A percentile compares a stretch with the other conserved stretches of the same genome.
Evolutionary conservation across 768 basidiomycete species (phyloP).

Genomic region (Cubamyces lactineus): DNA sequence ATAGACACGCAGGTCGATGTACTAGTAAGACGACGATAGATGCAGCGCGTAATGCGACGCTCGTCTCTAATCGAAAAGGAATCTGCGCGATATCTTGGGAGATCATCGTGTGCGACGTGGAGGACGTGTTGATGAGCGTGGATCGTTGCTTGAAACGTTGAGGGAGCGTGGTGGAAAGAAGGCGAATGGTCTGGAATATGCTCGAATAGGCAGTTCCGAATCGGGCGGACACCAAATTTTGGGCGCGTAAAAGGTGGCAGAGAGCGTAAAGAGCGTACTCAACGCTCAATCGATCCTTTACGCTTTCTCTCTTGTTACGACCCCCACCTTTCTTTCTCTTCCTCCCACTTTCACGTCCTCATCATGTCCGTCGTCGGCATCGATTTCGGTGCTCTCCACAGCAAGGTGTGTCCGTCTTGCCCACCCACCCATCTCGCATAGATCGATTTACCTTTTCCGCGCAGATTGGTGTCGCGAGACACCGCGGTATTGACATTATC

Average conservation of each 20-base stretch:
- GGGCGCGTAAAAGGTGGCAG: slow-evolving; percentile 35
- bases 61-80: not conserved
- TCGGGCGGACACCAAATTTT: slow-evolving; percentile 32
- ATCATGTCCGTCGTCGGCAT: slow-evolving; percentile 93
- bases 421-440: slow-evolving; percentile 4
- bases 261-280: slow-evolving; percentile 2
- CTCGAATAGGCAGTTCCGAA: slow-evolving; percentile 23
- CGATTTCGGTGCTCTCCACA: slow-evolving; percentile 89
- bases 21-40: not conserved
- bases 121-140: not conserved
- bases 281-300: slow-evolving; percentile 17
- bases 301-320: slow-evolving; percentile 18
- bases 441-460: slow-evolving; percentile 21
- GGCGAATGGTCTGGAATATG: slow-evolving; percentile 20
- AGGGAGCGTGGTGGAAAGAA: slow-evolving; percentile 23
- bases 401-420: slow-evolving; percentile 61
- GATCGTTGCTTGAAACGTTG: slow-evolving; percentile 1
- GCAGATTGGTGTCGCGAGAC: slow-evolving; percentile 93
- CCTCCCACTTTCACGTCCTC: slow-evolving; percentile 1
- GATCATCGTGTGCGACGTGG: not conserved
- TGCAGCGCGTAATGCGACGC: not conserved
- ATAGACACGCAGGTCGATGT: slow-evolving; percentile 3
- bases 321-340: slow-evolving; percentile 11
- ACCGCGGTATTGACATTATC: slow-evolving; percentile 98
- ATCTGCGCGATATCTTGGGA: not conserved